These are phyloP conservation scores for Lichtheimia ramosa DNA, from an alignment of 371 early-diverging fungal genomes.

Conservation along the genomic window DNA sequence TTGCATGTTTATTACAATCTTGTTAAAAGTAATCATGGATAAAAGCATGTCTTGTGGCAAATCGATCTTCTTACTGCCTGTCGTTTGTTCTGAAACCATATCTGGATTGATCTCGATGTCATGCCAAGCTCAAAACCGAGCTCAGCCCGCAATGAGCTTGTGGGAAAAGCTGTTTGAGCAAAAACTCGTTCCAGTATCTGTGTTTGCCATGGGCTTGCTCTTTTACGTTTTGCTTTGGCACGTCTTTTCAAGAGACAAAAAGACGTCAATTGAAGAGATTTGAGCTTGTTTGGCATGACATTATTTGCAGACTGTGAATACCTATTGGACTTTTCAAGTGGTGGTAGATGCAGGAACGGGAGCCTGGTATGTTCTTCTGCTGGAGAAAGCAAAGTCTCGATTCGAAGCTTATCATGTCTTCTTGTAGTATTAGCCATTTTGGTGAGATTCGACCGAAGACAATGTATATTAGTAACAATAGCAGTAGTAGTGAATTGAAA, in stretches of 20 bases:
- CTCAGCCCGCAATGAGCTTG: constrained; percentile 77
- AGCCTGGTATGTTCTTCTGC: background rate
- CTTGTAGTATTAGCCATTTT: background rate
- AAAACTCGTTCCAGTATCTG: constrained; percentile 58
- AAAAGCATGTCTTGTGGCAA: too few species aligned
- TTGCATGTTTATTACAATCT: too few species aligned
- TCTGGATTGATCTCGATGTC: constrained; percentile 82
- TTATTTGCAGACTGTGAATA: background rate
- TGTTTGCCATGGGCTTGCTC: constrained; percentile 51
- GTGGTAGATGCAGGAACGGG: background rate
- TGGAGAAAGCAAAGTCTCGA: background rate
- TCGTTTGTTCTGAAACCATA: constrained; percentile 97
- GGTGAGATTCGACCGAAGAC: too few species aligned
- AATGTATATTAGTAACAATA: too few species aligned
- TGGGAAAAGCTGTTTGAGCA: constrained; percentile 62
- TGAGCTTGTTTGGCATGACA: too few species aligned
- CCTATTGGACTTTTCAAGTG: background rate
- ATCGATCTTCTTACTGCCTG: constrained; percentile 40
- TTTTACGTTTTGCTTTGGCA: constrained; percentile 50
- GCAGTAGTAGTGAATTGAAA: too few species aligned
- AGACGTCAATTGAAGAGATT: too few species aligned
- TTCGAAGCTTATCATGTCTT: background rate
- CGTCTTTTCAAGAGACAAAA: too few species aligned
- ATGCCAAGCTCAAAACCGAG: constrained; percentile 87
- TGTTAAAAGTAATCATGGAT: too few species aligned